Percentiles rank a stretch among this genome's conserved stretches.
Evolutionary conservation across 225 moss, liverwort and hornwort genomes (phyloP).

Genomic region (Pseudoscleropodium purum): DNA sequence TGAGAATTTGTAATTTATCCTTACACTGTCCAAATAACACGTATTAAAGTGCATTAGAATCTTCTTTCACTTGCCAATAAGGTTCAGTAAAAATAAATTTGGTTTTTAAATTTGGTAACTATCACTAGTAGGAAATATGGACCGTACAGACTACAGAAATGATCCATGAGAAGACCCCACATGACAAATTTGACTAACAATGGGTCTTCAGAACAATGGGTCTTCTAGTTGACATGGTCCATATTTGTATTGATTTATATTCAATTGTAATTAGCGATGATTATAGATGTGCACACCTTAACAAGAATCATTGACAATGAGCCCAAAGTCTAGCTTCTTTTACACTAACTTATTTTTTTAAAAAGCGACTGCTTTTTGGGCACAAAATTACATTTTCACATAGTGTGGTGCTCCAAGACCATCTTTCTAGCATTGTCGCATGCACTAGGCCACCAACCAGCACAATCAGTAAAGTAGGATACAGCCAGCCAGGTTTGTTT

Average conservation of each 20-base stretch:
- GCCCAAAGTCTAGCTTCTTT: fast-evolving
- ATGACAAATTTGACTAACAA: neutral
- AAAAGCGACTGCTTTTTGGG: fast-evolving
- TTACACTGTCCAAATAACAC: too few species aligned
- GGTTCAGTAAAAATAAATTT: too few species aligned
- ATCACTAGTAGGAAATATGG: neutral
- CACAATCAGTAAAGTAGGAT: neutral
- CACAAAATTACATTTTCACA: neutral
- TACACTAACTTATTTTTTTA: too few species aligned
- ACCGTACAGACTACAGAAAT: fast-evolving
- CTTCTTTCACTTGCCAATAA: neutral
- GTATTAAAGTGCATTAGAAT: too few species aligned
- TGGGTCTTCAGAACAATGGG: fast-evolving
- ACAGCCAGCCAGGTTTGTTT: neutral
- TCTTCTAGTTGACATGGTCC: fast-evolving
- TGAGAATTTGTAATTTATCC: too few species aligned
- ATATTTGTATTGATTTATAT: neutral
- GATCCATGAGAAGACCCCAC: fast-evolving
- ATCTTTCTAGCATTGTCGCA: neutral
- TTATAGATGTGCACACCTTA: neutral
- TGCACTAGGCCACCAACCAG: neutral
- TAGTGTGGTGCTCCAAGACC: neutral
- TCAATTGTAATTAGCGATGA: fast-evolving
- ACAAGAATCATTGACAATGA: too few species aligned
- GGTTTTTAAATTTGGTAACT: neutral